Evolutionary conservation across 108 stramenopile species (phyloP).

Genomic region (Skeletonema costatum): DNA sequence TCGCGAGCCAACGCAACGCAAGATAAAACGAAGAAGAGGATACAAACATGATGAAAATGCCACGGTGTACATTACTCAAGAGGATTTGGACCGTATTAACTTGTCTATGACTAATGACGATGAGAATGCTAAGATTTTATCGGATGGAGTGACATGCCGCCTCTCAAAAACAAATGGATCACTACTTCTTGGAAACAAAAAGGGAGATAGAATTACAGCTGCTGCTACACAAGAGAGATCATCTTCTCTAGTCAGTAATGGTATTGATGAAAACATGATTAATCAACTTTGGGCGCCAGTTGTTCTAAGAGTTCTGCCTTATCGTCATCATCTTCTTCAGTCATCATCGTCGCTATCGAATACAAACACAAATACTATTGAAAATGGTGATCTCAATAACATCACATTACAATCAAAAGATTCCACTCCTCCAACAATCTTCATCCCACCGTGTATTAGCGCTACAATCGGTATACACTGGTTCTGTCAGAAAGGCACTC

Average conservation of each 20-base stretch:
- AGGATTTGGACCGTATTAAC: not conserved
- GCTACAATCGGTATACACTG: constrained; percentile 42
- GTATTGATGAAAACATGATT: not conserved
- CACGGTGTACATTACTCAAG: not conserved
- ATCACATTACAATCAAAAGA: not conserved
- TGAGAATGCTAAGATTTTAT: not conserved
- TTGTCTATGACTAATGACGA: not conserved
- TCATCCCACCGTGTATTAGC: constrained; percentile 38
- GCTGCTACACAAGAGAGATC: not conserved
- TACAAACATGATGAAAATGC: not conserved
- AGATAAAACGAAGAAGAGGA: not conserved
- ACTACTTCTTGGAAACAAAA: too few species aligned
- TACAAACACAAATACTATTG: too few species aligned
- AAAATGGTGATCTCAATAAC: too few species aligned
- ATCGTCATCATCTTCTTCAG: not conserved
- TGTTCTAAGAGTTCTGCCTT: not conserved
- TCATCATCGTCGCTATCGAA: not conserved
- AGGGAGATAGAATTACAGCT: not conserved
- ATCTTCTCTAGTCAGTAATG: not conserved
- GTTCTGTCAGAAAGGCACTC: constrained; percentile 7
- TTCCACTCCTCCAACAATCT: constrained; percentile 11
- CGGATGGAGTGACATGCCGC: not conserved
- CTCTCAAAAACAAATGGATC: not conserved
- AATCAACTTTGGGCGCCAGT: not conserved
- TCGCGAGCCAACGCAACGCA: not conserved